These are phyloP conservation scores for Diaporthe vexans DNA, from an alignment of 2,329 filamentous ascomycete genomes.

Conservation along the genomic window DNA sequence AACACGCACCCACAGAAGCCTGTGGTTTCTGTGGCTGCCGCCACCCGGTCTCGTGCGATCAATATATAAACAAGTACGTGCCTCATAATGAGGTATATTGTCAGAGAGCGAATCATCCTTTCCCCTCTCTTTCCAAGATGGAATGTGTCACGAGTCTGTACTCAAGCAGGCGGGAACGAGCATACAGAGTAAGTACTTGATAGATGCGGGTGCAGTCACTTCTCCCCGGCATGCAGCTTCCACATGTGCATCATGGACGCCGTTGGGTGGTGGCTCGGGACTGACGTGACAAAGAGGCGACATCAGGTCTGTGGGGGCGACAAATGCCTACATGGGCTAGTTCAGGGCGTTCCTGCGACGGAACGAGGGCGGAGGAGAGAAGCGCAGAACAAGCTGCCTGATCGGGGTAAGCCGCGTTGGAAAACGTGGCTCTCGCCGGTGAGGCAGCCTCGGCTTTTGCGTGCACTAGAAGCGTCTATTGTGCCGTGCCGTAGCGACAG, in stretches of 20 bases:
- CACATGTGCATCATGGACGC: constrained; percentile 2
- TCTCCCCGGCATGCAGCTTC: neutral
- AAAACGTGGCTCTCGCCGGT: constrained; percentile 31
- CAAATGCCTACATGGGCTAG: neutral
- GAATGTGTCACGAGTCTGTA: constrained; percentile 14
- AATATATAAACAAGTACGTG: neutral
- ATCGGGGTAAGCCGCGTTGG: neutral
- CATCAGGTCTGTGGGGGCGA: constrained; percentile 3
- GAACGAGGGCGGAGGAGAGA: neutral
- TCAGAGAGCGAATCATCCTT: neutral
- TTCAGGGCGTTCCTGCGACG: neutral
- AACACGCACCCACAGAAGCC: neutral
- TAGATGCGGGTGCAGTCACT: neutral
- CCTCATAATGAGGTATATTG: neutral
- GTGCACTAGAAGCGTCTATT: neutral
- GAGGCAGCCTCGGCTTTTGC: constrained; percentile 25
- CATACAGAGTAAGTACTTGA: neutral
- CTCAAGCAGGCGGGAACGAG: neutral
- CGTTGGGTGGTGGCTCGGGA: neutral
- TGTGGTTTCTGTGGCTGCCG: constrained; percentile 3
- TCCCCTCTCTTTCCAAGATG: neutral
- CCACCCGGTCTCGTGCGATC: neutral
- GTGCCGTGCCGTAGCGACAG: neutral
- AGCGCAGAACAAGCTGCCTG: constrained; percentile 1
- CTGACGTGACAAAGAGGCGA: constrained; percentile 1